Conservation (phyloP, 1,284 basidiomycete genomes). For the Pseudozyma tsukubaensis region DNA sequence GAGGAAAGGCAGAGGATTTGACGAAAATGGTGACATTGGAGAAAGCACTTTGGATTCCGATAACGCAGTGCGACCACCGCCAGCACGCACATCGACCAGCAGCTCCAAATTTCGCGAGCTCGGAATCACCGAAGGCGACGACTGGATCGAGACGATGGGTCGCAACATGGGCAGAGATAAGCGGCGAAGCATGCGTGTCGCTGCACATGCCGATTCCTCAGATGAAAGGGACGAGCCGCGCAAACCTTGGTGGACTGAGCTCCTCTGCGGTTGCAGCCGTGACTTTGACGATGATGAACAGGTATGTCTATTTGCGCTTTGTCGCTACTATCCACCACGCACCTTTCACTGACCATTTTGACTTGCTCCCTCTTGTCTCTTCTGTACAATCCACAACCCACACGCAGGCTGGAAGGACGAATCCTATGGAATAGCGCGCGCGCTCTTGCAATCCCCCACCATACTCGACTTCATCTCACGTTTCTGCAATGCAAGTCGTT, state of each 20-base stretch:
- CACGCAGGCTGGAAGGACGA: constrained; percentile 49
- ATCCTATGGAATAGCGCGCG: constrained; percentile 50
- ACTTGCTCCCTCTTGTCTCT: background rate
- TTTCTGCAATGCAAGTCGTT: background rate
- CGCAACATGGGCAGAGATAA: constrained; percentile 4
- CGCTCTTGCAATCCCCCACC: background rate
- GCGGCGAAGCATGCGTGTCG: constrained; percentile 18
- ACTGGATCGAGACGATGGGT: constrained; percentile 35
- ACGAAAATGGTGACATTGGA: constrained; percentile 28
- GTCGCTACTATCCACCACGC: background rate
- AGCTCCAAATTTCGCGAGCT: constrained; percentile 53
- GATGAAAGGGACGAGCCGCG: constrained; percentile 18
- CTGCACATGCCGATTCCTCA: background rate
- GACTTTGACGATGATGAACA: constrained; percentile 54
- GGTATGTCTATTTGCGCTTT: constrained; percentile 23
- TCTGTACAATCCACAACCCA: no score
- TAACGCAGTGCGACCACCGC: constrained; percentile 3
- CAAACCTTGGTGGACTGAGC: constrained; percentile 57
- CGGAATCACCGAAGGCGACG: constrained; percentile 42
- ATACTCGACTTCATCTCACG: background rate
- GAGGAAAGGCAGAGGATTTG: constrained; percentile 5
- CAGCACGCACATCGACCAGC: constrained; percentile 36
- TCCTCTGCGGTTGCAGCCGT: constrained; percentile 50
- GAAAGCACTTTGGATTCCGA: constrained; percentile 23
- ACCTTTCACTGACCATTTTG: constrained; percentile 3